These are phyloP conservation scores for Trichoderma breve DNA, from an alignment of 2,329 filamentous ascomycete genomes.

Conservation along the genomic window DNA sequence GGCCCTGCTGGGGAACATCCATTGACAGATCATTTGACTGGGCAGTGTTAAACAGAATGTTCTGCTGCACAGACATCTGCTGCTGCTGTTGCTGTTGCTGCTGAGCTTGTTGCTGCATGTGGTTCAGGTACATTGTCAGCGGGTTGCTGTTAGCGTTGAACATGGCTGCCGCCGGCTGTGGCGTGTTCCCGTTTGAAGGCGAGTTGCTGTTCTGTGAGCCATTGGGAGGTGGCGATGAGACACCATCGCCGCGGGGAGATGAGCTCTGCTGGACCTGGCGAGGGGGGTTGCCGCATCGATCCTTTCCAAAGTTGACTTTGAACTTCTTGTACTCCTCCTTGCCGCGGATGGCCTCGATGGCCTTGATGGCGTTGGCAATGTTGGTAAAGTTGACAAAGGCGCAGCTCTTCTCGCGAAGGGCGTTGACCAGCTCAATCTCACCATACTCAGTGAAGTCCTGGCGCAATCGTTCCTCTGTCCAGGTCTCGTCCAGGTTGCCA, in stretches of 20 bases:
- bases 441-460: slow-evolving; percentile 97
- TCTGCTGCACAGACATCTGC: slow-evolving; percentile 71
- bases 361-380: slow-evolving; percentile 99
- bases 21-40: slow-evolving; percentile 57
- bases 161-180: slow-evolving; percentile 66
- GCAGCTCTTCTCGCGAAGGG: slow-evolving; percentile 96
- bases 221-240: slow-evolving; percentile 57
- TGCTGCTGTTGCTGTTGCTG: slow-evolving; percentile 73
- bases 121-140: slow-evolving; percentile 87
- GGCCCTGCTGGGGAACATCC: slow-evolving; percentile 61
- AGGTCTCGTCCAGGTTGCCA: slow-evolving; percentile 94
- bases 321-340: slow-evolving; percentile 97
- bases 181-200: slow-evolving; percentile 55
- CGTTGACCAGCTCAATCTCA: slow-evolving; percentile 96
- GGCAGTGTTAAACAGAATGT: slow-evolving; percentile 74
- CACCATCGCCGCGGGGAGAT: slow-evolving; percentile 63
- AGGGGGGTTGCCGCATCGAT: slow-evolving; percentile 93
- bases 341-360: slow-evolving; percentile 90
- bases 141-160: slow-evolving; percentile 85
- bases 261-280: slow-evolving; percentile 74
- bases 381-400: slow-evolving; percentile 99
- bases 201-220: slow-evolving; percentile 59
- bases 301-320: slow-evolving; percentile 99
- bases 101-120: slow-evolving; percentile 70
- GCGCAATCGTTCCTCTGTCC: slow-evolving; percentile 91